A percentile compares a stretch with the other conserved stretches of the same genome.
Evolutionary conservation across 306 rosid genomes (phyloP).

Genomic region (Glycine latifolia): DNA sequence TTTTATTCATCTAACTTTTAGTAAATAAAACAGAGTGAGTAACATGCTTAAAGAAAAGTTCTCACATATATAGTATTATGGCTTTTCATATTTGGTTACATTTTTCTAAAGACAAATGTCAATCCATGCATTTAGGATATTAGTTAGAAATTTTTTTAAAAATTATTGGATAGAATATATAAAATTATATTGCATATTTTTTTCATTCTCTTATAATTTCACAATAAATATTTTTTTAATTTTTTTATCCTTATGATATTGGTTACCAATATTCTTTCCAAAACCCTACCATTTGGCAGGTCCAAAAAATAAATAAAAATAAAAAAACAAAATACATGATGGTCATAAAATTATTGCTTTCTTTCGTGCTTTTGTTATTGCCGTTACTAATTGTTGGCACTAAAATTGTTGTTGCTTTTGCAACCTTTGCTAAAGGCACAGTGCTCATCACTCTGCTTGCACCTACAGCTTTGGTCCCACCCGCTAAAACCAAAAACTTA

Average conservation of each 20-base stretch:
- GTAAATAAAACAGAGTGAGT: not conserved
- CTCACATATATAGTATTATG: not conserved
- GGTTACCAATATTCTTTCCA: not conserved
- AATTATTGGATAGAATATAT: too few species aligned
- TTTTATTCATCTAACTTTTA: not conserved
- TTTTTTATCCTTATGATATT: too few species aligned
- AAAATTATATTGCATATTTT: too few species aligned
- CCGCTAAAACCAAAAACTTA: constrained; percentile 44
- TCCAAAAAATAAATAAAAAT: not conserved
- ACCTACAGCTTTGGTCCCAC: constrained; percentile 51
- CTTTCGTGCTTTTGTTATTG: constrained; percentile 19
- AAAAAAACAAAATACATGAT: not conserved
- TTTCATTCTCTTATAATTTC: too few species aligned
- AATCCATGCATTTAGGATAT: too few species aligned
- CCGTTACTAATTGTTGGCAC: constrained; percentile 47
- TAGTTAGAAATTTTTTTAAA: too few species aligned
- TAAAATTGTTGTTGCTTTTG: constrained; percentile 51
- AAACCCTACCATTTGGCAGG: not conserved
- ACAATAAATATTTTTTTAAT: too few species aligned
- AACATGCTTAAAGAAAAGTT: not conserved
- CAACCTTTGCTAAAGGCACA: constrained; percentile 41
- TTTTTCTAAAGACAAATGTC: too few species aligned
- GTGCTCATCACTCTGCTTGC: constrained; percentile 49
- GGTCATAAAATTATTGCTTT: not conserved
- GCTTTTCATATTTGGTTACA: not conserved